Evolutionary conservation across 2,329 filamentous ascomycete species (phyloP), one percentile per base, ranked within the genome.

Genomic region (Pseudogymnoascus sp.): DNA sequence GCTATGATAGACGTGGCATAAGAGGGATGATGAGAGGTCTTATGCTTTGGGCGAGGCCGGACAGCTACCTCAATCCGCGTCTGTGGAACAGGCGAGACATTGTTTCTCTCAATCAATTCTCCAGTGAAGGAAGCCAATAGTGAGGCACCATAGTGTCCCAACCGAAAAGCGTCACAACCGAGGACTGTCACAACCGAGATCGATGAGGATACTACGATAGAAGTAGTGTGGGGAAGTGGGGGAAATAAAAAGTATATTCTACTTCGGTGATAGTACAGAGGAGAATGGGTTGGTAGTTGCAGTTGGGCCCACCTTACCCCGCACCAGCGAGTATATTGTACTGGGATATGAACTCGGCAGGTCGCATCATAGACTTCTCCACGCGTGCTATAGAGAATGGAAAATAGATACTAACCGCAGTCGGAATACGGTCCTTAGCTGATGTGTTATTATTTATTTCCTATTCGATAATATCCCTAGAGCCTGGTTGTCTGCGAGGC

Each of bases 121-220:
- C 65, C 66, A 76, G 79, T 78, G 78, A 81, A n/a, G 70, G 71
- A 7, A 80, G 69, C 77, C 81, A 81, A 62, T 80, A 77, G 25
- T 79, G 71, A 0, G 79, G 79, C 61, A 81, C 80, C 78, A 77
- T 79, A 33, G 75, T 73, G 63, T 81, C 79, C 0, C 78, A 77
- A 0, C 79, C 79, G n/a, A 80, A 62, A 65, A 78, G 79, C 70
- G 87, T 87, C 58, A 55, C 49, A 33, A 33, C 49, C 49, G 49
- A 55, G 18, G 23, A 11, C 25, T 33, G 49, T 33, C 45, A 52
- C 45, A 52, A 31, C 45, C 45, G 45, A 52, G 25, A 52, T 52
- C 23, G 25, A 33, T 9, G 4, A 28, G 25, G 45, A 33, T 18
- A 55, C n/a, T 55, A 12, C 4, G 25, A n/a, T 18, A 31, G 28